Conservation (phyloP, 176 grass and related monocot genomes). For the Zizania latifolia region DNA sequence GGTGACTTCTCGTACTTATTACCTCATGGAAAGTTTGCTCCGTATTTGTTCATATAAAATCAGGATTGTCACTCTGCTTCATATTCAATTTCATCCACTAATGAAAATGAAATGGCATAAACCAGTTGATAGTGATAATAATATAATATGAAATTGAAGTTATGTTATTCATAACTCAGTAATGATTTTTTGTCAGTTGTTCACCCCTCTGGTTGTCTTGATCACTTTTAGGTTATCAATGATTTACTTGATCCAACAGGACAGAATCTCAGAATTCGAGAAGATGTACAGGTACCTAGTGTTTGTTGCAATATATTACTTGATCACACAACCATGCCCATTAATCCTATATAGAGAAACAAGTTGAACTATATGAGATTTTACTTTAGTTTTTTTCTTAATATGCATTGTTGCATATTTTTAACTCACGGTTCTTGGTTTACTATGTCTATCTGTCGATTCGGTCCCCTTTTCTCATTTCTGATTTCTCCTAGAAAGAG, state of each 20-base stretch:
- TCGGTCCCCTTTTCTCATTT: conserved; percentile 10
- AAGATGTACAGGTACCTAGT: conserved; percentile 77
- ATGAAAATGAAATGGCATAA: not conserved
- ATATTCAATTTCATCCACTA: not conserved
- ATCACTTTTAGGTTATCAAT: conserved; percentile 84
- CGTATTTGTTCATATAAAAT: not conserved
- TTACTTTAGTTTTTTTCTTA: not conserved
- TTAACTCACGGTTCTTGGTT: conserved; percentile 5
- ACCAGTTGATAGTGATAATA: not conserved
- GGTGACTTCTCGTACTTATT: conserved; percentile 67
- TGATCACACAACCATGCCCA: not conserved
- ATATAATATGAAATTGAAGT: conserved; percentile 21
- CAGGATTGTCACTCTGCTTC: not conserved
- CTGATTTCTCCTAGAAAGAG: not conserved
- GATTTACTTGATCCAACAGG: conserved; percentile 91
- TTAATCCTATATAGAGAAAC: not conserved
- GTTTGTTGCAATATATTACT: not conserved
- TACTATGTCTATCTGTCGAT: not conserved
- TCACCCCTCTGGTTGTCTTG: not conserved
- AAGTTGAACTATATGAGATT: not conserved
- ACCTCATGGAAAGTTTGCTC: too few relatives aligned
- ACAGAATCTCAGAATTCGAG: conserved; percentile 95
- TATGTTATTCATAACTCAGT: not conserved
- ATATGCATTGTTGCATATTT: conserved; percentile 2
- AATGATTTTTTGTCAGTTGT: not conserved